phyloP scores from a whole-genome alignment of 208 protist species.

The Trypanosoma lewisi region DNA sequence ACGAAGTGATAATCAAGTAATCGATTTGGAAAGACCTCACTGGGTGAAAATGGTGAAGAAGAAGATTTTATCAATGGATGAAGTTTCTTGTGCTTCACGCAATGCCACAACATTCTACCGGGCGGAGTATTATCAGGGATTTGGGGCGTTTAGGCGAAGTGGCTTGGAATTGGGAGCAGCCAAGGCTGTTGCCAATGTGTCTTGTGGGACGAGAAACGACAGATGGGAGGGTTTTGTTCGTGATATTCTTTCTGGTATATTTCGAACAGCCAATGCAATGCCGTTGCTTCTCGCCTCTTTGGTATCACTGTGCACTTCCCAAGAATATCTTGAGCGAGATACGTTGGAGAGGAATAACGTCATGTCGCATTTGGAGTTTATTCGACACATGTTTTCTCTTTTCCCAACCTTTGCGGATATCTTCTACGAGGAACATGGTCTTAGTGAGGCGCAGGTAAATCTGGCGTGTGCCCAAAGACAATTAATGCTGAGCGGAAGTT shows the following conservation, averaged over 20 bases:
- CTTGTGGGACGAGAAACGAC: background rate
- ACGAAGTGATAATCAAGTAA: background rate
- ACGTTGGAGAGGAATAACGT: slow-evolving; percentile 13
- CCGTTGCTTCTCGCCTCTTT: slow-evolving; percentile 19
- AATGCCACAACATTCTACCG: background rate
- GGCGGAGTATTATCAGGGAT: slow-evolving; percentile 11
- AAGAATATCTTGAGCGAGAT: slow-evolving; percentile 14
- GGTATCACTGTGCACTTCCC: background rate
- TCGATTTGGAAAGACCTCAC: slow-evolving; percentile 1
- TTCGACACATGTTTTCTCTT: slow-evolving; percentile 14
- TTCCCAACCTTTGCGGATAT: slow-evolving; percentile 1
- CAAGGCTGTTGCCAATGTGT: background rate
- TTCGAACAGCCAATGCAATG: slow-evolving; percentile 20
- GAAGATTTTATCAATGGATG: background rate
- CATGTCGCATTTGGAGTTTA: slow-evolving; percentile 15
- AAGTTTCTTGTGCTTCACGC: background rate
- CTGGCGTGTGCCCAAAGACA: slow-evolving; percentile 1
- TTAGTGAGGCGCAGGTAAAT: slow-evolving; percentile 21
- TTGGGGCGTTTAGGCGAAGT: slow-evolving; percentile 5
- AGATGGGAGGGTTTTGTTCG: slow-evolving; percentile 7
- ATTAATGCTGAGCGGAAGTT: slow-evolving; percentile 9
- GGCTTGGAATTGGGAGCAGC: slow-evolving; percentile 13
- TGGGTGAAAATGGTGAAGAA: slow-evolving; percentile 17
- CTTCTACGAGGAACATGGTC: slow-evolving; percentile 20
- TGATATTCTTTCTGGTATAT: slow-evolving; percentile 23